Conservation (phyloP, 1,284 basidiomycete species). For the Irpex sp. region DNA sequence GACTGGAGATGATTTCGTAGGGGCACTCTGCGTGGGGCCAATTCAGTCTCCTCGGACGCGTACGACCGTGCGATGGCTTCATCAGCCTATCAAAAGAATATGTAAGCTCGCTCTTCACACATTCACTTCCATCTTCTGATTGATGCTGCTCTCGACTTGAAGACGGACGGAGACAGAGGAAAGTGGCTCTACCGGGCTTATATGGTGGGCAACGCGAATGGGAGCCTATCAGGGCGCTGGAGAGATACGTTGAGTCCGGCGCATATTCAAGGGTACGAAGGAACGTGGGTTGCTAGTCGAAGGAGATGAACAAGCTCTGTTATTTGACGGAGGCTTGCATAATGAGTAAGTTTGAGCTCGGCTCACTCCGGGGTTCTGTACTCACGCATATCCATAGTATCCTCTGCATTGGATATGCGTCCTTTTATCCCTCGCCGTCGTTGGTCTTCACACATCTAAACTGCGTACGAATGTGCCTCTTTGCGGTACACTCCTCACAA, state of each 20-base stretch:
- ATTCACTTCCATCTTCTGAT: not conserved
- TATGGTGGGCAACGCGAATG: conserved; percentile 59
- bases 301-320: conserved; percentile 6
- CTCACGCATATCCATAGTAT: not conserved
- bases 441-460: too few relatives aligned
- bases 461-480: not conserved
- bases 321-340: not conserved
- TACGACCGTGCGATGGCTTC: conserved; percentile 69
- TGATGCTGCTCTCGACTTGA: not conserved
- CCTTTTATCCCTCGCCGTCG: not conserved
- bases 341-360: not conserved
- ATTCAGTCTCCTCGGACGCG: conserved; percentile 65
- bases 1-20: conserved; percentile 29
- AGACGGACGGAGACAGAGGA: conserved; percentile 67
- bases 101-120: conserved; percentile 36
- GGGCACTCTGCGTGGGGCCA: conserved; percentile 82
- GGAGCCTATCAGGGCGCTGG: conserved; percentile 70
- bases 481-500: not conserved
- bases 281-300: conserved; percentile 14
- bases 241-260: conserved; percentile 53
- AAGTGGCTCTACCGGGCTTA: conserved; percentile 77
- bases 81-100: conserved; percentile 73
- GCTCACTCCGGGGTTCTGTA: not conserved
- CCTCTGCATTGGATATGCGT: not conserved
- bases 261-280: conserved; percentile 11